A percentile compares a stretch with the other conserved stretches of the same genome.
phyloP scores from a whole-genome alignment of 192 early-diverging fungal species.

The Entrophospora sp. region DNA sequence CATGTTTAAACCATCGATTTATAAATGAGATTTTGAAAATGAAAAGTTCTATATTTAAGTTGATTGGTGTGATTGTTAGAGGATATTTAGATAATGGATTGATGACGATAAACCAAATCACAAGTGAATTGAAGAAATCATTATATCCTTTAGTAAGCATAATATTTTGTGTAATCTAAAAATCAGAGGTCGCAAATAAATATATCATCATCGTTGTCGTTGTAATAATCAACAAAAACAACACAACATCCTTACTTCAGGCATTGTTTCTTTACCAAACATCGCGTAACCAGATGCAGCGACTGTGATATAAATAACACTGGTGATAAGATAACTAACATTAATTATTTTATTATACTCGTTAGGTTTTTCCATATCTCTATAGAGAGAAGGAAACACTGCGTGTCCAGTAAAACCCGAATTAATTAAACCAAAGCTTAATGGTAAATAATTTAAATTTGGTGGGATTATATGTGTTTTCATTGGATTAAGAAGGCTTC shows the following conservation, averaged over 20 bases:
- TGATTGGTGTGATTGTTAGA: slow-evolving; percentile 39
- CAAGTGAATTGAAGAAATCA: slow-evolving; percentile 35
- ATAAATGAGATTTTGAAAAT: not conserved
- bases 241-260: slow-evolving; percentile 37
- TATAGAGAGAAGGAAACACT: slow-evolving; percentile 58
- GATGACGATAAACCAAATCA: slow-evolving; percentile 42
- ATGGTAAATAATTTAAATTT: slow-evolving; percentile 32
- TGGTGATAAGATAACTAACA: slow-evolving; percentile 41
- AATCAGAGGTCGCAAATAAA: slow-evolving; percentile 2
- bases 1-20: not conserved
- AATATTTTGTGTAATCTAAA: slow-evolving; percentile 46
- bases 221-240: not conserved
- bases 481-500: slow-evolving; percentile 43
- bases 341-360: slow-evolving; percentile 44
- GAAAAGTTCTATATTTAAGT: slow-evolving; percentile 16
- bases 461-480: slow-evolving; percentile 43
- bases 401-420: slow-evolving; percentile 55
- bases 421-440: slow-evolving; percentile 53
- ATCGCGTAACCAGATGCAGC: slow-evolving; percentile 53
- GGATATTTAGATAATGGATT: slow-evolving; percentile 56
- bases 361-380: slow-evolving; percentile 55
- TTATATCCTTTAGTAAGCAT: slow-evolving; percentile 34
- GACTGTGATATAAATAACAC: slow-evolving; percentile 44
- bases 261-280: slow-evolving; percentile 54
- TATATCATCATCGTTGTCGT: not conserved